A percentile compares a stretch with the other conserved stretches of the same genome.
Evolutionary conservation across 106 monocot genomes (phyloP).

Genomic region (Apostasia ramifera): DNA sequence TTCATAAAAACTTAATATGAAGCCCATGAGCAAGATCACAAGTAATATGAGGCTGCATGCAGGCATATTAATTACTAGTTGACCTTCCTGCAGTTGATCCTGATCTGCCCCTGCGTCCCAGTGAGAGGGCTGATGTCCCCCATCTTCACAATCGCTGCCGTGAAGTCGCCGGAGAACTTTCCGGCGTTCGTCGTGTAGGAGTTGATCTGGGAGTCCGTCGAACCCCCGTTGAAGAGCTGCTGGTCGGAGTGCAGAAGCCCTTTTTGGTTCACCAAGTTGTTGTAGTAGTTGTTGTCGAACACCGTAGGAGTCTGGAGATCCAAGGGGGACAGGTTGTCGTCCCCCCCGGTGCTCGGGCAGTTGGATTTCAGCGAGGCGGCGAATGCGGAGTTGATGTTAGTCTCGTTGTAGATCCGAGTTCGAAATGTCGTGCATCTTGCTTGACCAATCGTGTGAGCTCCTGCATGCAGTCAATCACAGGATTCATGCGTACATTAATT

Average conservation of each 20-base stretch:
- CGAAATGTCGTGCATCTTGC: constrained; percentile 40
- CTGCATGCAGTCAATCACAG: constrained; percentile 2
- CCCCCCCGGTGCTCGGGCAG: constrained; percentile 33
- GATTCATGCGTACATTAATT: too few species aligned
- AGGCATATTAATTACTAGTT: constrained; percentile 19
- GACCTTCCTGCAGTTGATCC: constrained; percentile 52
- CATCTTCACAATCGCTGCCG: constrained; percentile 50
- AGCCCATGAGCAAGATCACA: too few species aligned
- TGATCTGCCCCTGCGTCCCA: constrained; percentile 52
- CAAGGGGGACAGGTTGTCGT: constrained; percentile 40
- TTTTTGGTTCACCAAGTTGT: constrained; percentile 30
- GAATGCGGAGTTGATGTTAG: constrained; percentile 31
- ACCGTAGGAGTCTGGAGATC: constrained; percentile 15
- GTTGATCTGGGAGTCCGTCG: constrained; percentile 27
- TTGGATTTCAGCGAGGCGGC: constrained; percentile 23
- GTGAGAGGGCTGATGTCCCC: constrained; percentile 54
- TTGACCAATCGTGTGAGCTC: constrained; percentile 53
- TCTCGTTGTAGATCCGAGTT: constrained; percentile 46
- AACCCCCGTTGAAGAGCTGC: constrained; percentile 47
- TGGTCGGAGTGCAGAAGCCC: constrained; percentile 68
- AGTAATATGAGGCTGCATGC: too few species aligned
- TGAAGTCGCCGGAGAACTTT: constrained; percentile 47
- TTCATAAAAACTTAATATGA: too few species aligned
- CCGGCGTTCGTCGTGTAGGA: constrained; percentile 24
- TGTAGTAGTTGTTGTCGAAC: constrained; percentile 45